Base-by-base conservation (phyloP, 768 basidiomycete species). In the Russula lepida region DNA sequence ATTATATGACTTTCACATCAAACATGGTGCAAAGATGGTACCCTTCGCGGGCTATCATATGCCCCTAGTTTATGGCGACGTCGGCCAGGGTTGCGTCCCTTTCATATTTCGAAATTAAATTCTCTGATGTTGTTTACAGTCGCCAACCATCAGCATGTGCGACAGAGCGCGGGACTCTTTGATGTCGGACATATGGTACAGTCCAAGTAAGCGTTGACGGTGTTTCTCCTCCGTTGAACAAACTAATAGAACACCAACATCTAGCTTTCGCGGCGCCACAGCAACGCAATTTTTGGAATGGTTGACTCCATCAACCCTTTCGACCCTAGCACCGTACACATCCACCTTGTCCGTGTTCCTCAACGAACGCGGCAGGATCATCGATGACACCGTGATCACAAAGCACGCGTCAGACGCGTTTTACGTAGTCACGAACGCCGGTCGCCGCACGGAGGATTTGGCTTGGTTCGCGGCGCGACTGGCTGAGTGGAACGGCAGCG, bases 101-200 rank as follows among this genome's bases (percentile, higher is more conserved):
- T 39, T 51, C 6, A 43, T 58, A 41, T 56, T n/a, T 46, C 25
- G 15, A 32, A 33, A 28, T 50, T 17, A 21, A 21, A 28, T 50
- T n/a, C 35, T 46, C 43, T n/a, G 32, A 13, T 12, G 23, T 32
- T 51, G 37, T 32, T 27, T n/a, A 62, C 56, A 97, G 95, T 92
- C 56, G 84, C 87, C 9, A 93, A 91, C 67, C 95, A 99, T 73
- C 83, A 87, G 48, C 88, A 98, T 69, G 90, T 95, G 54, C 85
- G 97, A 44, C 81, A 76, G 13, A 81, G 80, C 37, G 90, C 83
- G 0, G 94, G 94, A 0, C 77, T 99, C 33, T 99, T 99, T 71
- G 97, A 99, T 69, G 97, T 99, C 28, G 92, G 92, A 23, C 97
- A 99, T 73, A 99, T 99, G 95, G 89, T 98, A 17, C 95, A 98